Evolutionary conservation across 1,284 basidiomycete genomes (phyloP).

Genomic region (Caloboletus firmus): DNA sequence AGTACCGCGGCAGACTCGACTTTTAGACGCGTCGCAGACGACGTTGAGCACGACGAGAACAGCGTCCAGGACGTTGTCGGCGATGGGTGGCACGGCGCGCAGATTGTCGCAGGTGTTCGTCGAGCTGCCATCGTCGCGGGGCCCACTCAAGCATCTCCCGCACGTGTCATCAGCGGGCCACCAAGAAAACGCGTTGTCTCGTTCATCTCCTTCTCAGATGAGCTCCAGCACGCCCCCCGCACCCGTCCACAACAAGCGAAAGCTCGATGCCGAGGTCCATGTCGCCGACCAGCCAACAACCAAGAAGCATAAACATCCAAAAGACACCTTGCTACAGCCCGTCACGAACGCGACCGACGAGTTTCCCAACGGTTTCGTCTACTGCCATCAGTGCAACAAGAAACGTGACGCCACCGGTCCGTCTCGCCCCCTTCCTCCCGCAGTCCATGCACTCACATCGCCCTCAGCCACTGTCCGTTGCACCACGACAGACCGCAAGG

Average conservation of each 20-base stretch:
- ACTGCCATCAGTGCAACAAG: slow-evolving; percentile 71
- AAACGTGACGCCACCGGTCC: slow-evolving; percentile 54
- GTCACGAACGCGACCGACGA: slow-evolving; percentile 25
- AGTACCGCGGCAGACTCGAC: slow-evolving; percentile 3
- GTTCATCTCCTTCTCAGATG: slow-evolving; percentile 36
- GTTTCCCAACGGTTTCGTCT: slow-evolving; percentile 42
- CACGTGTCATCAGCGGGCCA: slow-evolving; percentile 38
- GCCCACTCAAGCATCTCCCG: slow-evolving; percentile 25
- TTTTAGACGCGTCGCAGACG: slow-evolving; percentile 25
- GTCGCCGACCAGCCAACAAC: slow-evolving; percentile 16
- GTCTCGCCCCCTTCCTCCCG: slow-evolving; percentile 17
- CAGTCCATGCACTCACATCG: slow-evolving; percentile 7
- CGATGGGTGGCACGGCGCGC: slow-evolving; percentile 28
- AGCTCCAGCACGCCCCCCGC: slow-evolving; percentile 28
- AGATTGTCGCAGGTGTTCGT: slow-evolving; percentile 54
- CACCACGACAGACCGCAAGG: slow-evolving; percentile 39
- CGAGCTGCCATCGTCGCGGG: slow-evolving; percentile 50
- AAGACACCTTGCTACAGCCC: slow-evolving; percentile 1
- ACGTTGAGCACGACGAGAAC: slow-evolving; percentile 21
- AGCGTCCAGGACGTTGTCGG: neutral
- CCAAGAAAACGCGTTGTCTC: slow-evolving; percentile 60
- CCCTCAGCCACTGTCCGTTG: slow-evolving; percentile 49
- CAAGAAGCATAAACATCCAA: slow-evolving; percentile 38
- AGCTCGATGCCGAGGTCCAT: slow-evolving; percentile 27
- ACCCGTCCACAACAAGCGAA: slow-evolving; percentile 43